These are phyloP conservation scores for Kalmanozyma brasiliensis DNA, from an alignment of 1,284 basidiomycete genomes.

Conservation along the genomic window DNA sequence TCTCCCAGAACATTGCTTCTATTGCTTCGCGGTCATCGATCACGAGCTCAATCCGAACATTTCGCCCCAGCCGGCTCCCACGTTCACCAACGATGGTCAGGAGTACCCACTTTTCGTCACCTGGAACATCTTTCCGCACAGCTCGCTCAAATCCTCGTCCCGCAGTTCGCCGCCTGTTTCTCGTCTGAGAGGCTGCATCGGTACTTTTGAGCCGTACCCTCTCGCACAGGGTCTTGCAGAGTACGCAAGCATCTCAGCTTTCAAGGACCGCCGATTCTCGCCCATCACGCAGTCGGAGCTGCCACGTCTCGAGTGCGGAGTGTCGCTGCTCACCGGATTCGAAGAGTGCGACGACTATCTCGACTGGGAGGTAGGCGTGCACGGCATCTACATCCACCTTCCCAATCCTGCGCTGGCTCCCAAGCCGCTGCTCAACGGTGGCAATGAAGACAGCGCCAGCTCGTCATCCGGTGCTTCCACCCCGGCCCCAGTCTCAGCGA, in stretches of 20 bases:
- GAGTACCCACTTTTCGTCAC: conserved; percentile 89
- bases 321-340: conserved; percentile 92
- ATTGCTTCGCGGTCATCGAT: conserved; percentile 71
- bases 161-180: conserved; percentile 73
- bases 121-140: conserved; percentile 78
- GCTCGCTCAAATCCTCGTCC: conserved; percentile 21
- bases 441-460: conserved; percentile 72
- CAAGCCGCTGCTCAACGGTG: conserved; percentile 69
- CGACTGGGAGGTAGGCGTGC: conserved; percentile 89
- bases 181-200: conserved; percentile 90
- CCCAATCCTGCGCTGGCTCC: conserved; percentile 76
- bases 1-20: conserved; percentile 69
- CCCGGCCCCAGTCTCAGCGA: conserved; percentile 16
- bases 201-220: conserved; percentile 84
- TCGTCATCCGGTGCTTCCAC: conserved; percentile 70
- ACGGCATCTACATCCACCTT: conserved; percentile 91
- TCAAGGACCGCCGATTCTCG: conserved; percentile 72
- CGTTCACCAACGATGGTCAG: conserved; percentile 17
- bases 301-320: conserved; percentile 82
- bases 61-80: conserved; percentile 11
- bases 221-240: conserved; percentile 83
- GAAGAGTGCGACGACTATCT: conserved; percentile 85
- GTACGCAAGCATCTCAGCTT: conserved; percentile 79
- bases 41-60: conserved; percentile 64
- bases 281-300: conserved; percentile 82